A percentile compares a stretch with the other conserved stretches of the same genome.
phyloP scores from a whole-genome alignment of 192 early-diverging fungal species.

The Phycomyces blakesleeanus region DNA sequence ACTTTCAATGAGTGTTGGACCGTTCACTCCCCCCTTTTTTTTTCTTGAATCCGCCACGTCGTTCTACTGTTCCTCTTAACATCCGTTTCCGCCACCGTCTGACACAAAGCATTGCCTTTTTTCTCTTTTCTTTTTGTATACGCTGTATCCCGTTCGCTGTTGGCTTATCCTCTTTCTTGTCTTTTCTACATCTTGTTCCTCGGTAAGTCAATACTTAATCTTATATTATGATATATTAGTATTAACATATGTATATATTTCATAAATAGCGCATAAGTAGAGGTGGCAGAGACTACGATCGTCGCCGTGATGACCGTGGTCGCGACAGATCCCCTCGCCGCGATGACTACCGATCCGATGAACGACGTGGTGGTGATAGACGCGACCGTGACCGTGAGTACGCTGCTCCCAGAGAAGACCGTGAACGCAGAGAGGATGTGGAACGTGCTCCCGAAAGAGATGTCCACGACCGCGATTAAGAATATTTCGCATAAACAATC shows the following conservation, averaged over 20 bases:
- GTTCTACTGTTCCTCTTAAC: not conserved
- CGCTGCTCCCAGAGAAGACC: conserved; percentile 1
- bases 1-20: not conserved
- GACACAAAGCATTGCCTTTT: conserved; percentile 11
- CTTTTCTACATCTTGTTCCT: not conserved
- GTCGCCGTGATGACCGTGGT: conserved; percentile 16
- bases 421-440: conserved; percentile 2
- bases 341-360: conserved; percentile 5
- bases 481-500: not conserved
- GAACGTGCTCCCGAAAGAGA: not conserved
- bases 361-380: conserved; percentile 1
- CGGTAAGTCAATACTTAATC: not conserved
- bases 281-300: conserved; percentile 12
- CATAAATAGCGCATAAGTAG: not conserved
- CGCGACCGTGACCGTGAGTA: not conserved
- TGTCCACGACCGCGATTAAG: conserved; percentile 1
- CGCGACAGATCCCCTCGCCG: conserved; percentile 15
- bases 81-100: conserved; percentile 1
- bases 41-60: conserved; percentile 3
- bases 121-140: conserved; percentile 5
- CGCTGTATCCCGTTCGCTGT: not conserved
- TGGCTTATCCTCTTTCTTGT: not conserved
- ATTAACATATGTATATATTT: too few relatives aligned
- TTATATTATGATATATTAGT: too few relatives aligned
- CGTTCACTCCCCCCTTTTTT: too few relatives aligned